Base-by-base conservation (phyloP, 805 yeast genomes). In the Cephaloascus fragrans region DNA sequence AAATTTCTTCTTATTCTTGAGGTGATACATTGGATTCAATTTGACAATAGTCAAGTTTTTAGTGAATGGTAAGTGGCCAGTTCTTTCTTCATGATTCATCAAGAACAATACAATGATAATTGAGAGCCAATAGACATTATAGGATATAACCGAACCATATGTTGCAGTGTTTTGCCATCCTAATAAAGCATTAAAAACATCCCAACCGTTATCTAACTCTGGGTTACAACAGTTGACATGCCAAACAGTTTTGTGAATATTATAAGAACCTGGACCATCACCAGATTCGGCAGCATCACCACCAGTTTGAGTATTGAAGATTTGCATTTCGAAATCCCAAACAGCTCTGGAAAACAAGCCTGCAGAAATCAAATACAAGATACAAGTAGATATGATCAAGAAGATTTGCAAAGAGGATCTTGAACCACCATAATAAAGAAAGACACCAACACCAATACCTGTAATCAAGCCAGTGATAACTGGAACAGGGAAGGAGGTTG, bases 81-180 rank as follows among this genome's bases (percentile, higher is more conserved):
- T 61, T 62, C 69, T 84, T 73, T 90, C 98, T 69, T 86, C 93
- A 63, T 53, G 88, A 46, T 80, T 63, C 87, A 90, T 76, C 48
- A 80, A 61, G 15, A 54, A 38, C 35, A 90, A 54, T 29, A 70
- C 61, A 18, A 65, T 44, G 44, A 83, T 81, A 40, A 87, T 57
- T 32, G 63, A 59, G 39, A 89, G 50, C 98, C 98, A 90, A 70
- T 90, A 90, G 45, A 82, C 47, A 65, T 87, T 88, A 71, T 90
- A 90, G 37, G 89, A 76, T 39, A 90, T 65, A 43, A 90, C 89
- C 4, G 96, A 86, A 41, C 97, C 96, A 57, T 85, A 75, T 47
- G 95, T 87, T 43, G 96, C 97, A 39, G 95, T 76, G 64, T 90
- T 90, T 67, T 88, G 96, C 98, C 98, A 90, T 45, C 97, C 98